phyloP scores from a whole-genome alignment of 768 basidiomycete species.

The Tricholoma flavovirens region DNA sequence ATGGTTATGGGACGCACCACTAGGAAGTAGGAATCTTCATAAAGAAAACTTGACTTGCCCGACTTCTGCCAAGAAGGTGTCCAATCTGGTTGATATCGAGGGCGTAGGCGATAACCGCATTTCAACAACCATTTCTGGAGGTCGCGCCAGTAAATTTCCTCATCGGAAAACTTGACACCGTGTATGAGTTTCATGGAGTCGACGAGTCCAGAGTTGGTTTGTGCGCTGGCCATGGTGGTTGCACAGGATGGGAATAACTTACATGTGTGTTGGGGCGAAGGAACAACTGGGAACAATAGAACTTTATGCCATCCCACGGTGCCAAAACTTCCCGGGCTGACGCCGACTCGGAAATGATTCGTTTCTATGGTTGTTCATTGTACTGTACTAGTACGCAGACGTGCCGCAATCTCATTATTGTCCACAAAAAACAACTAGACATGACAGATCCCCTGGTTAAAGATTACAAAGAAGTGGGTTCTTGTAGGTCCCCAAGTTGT shows the following conservation, averaged over 20 bases:
- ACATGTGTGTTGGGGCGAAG: not conserved
- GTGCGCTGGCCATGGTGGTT: not conserved
- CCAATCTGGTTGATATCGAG: slow-evolving; percentile 25
- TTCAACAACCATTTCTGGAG: slow-evolving; percentile 22
- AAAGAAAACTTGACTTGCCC: not conserved
- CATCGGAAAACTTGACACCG: not conserved
- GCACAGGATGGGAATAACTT: not conserved
- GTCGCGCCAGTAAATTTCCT: slow-evolving; percentile 12
- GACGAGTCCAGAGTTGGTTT: not conserved
- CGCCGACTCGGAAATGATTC: not conserved
- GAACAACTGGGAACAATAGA: not conserved
- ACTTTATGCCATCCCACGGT: not conserved
- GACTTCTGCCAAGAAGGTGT: slow-evolving; percentile 21
- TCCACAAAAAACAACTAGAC: too few relatives aligned
- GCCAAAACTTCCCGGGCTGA: not conserved
- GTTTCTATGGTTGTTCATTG: too few relatives aligned
- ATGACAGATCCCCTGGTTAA: not conserved
- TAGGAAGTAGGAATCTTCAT: not conserved
- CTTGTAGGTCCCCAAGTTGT: not conserved
- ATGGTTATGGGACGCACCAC: not conserved
- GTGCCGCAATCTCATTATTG: too few relatives aligned
- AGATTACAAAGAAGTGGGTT: not conserved
- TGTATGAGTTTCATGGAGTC: not conserved
- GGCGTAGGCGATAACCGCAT: slow-evolving; percentile 27
- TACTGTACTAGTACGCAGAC: too few relatives aligned